Conservation (phyloP, 371 early-diverging fungal species). For the Encephalitozoon intestinalis region DNA sequence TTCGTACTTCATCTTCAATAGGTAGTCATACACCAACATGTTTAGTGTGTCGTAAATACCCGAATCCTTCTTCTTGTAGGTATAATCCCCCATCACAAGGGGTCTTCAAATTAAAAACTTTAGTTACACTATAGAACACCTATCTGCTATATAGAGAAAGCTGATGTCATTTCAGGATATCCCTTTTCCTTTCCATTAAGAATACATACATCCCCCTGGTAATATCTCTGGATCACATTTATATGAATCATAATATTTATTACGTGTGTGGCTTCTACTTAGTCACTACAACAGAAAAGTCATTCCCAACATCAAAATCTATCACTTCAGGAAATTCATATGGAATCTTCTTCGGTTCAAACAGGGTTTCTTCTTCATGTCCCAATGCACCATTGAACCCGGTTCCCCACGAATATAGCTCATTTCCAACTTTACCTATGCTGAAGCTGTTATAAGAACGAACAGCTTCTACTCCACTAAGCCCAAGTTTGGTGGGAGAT, state of each 20-base stretch:
- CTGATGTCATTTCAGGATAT: background rate
- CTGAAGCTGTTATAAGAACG: slow-evolving; percentile 43
- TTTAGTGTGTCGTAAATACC: slow-evolving; percentile 17
- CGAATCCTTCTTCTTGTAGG: slow-evolving; percentile 29
- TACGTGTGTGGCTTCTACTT: slow-evolving; percentile 11
- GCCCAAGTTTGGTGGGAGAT: slow-evolving; percentile 18
- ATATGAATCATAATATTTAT: background rate
- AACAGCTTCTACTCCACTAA: slow-evolving; percentile 33
- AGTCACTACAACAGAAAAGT: slow-evolving; percentile 49
- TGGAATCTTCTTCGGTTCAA: slow-evolving; percentile 40
- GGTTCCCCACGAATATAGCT: slow-evolving; percentile 54
- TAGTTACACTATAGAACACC: background rate
- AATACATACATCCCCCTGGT: background rate
- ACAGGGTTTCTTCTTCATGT: slow-evolving; percentile 29
- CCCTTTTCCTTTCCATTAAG: background rate
- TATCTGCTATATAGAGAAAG: background rate
- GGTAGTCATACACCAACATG: slow-evolving; percentile 57
- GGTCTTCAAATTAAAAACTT: slow-evolving; percentile 4
- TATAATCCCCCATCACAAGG: slow-evolving; percentile 27
- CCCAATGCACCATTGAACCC: slow-evolving; percentile 51
- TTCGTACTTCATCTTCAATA: slow-evolving; percentile 50
- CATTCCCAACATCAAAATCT: slow-evolving; percentile 51
- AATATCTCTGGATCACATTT: background rate
- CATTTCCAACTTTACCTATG: slow-evolving; percentile 29
- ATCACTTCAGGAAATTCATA: slow-evolving; percentile 56